A percentile compares a stretch with the other conserved stretches of the same genome.
These are phyloP conservation scores for Agrocybe praecox DNA, from an alignment of 768 basidiomycete species.

Conservation along the genomic window DNA sequence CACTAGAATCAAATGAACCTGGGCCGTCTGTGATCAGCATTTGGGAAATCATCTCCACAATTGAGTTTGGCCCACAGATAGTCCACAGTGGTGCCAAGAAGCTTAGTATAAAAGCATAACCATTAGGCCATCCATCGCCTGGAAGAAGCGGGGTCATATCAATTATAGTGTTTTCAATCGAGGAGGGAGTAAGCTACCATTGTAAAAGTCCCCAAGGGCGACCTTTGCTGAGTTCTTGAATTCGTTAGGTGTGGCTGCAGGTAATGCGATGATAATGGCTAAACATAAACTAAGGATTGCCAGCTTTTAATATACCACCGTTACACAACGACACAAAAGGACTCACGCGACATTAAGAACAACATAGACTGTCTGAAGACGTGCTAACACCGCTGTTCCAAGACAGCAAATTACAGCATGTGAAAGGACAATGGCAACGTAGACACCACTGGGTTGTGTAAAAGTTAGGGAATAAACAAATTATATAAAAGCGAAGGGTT, in stretches of 20 bases:
- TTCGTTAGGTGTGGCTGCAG: slow-evolving; percentile 59
- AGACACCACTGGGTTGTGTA: slow-evolving; percentile 56
- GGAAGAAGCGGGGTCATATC: background rate
- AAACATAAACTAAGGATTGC: slow-evolving; percentile 51
- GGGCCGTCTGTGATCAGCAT: background rate
- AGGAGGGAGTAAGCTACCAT: slow-evolving; percentile 38
- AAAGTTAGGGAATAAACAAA: background rate
- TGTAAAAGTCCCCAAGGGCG: slow-evolving; percentile 64
- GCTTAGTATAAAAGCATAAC: slow-evolving; percentile 55
- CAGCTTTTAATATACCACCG: background rate
- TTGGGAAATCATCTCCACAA: background rate
- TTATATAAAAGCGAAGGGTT: background rate
- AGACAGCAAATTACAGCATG: slow-evolving; percentile 71
- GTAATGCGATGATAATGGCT: slow-evolving; percentile 70
- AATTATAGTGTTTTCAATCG: background rate
- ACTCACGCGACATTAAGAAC: slow-evolving; percentile 68
- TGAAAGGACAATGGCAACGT: slow-evolving; percentile 56
- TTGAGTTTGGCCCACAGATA: slow-evolving; percentile 29
- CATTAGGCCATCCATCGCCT: slow-evolving; percentile 61
- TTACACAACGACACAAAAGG: background rate
- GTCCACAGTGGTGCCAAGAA: slow-evolving; percentile 47
- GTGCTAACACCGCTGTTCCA: slow-evolving; percentile 64
- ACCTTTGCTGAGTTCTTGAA: slow-evolving; percentile 62
- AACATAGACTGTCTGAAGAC: slow-evolving; percentile 72
- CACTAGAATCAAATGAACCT: slow-evolving; percentile 53